phyloP scores from a whole-genome alignment of 306 rosid genomes.

The Citrullus mucosospermus region DNA sequence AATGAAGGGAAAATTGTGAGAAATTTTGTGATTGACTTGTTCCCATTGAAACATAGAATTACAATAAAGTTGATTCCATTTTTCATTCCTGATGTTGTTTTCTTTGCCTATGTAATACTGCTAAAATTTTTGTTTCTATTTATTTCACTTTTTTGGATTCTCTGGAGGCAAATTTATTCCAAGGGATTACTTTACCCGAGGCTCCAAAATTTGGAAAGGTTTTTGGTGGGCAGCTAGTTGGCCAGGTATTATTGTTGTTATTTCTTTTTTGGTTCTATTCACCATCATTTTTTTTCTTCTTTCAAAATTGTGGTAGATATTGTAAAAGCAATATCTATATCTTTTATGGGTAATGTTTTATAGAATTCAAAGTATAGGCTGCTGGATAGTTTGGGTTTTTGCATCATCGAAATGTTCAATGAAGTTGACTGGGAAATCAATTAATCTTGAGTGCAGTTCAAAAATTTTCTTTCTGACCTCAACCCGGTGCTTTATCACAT shows the following conservation, averaged over 20 bases:
- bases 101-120: not conserved
- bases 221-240: conserved; percentile 85
- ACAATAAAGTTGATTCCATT: not conserved
- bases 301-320: not conserved
- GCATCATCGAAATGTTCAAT: not conserved
- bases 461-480: not conserved
- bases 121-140: not conserved
- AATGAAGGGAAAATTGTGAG: not conserved
- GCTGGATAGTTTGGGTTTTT: not conserved
- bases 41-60: not conserved
- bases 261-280: not conserved
- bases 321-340: not conserved
- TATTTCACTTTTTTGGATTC: conserved; percentile 1
- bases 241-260: conserved; percentile 28
- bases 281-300: not conserved
- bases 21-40: not conserved
- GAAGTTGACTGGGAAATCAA: not conserved
- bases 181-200: conserved; percentile 64
- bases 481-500: not conserved
- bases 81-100: not conserved
- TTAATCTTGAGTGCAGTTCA: not conserved
- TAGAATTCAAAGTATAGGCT: not conserved
- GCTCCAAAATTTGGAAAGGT: conserved; percentile 87
- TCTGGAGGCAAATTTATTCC: conserved; percentile 63
- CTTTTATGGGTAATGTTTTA: not conserved